A percentile compares a stretch with the other conserved stretches of the same genome.
Conservation (phyloP, 1,284 basidiomycete species). For the Trametes sp. region DNA sequence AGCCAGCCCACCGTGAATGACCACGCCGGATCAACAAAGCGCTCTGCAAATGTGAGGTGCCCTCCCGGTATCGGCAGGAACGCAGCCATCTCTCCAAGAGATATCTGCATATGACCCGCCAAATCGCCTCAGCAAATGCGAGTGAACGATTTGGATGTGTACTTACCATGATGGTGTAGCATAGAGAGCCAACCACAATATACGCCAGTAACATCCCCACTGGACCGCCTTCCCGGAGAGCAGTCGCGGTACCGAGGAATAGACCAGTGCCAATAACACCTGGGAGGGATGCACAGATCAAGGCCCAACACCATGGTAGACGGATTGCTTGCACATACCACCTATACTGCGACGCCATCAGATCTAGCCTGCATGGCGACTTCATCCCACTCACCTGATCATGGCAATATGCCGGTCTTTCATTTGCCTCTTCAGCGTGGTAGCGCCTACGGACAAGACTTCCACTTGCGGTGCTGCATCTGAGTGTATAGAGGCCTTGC, state of each 20-base stretch:
- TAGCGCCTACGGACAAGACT: background rate
- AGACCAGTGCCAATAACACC: constrained; percentile 82
- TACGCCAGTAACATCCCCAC: constrained; percentile 72
- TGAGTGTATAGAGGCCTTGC: background rate
- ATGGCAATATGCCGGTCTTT: constrained; percentile 42
- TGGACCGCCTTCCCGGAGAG: constrained; percentile 63
- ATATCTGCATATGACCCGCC: too few relatives aligned
- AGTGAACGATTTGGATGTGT: too few relatives aligned
- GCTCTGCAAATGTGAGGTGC: constrained; percentile 81
- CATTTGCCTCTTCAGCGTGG: constrained; percentile 36
- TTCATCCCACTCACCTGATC: constrained; percentile 33
- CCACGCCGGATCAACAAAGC: constrained; percentile 83
- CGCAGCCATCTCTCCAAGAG: constrained; percentile 47
- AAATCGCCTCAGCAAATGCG: too few relatives aligned
- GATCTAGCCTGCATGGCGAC: background rate
- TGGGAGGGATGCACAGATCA: constrained; percentile 48
- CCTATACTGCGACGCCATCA: constrained; percentile 41
- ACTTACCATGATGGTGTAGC: constrained; percentile 53
- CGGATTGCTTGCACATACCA: too few relatives aligned
- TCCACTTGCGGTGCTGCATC: constrained; percentile 10
- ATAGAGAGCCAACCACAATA: constrained; percentile 64
- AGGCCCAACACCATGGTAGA: too few relatives aligned
- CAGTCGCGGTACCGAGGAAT: constrained; percentile 69
- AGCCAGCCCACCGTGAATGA: constrained; percentile 88
- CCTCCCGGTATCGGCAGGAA: constrained; percentile 60